Conservation (phyloP, 768 basidiomycete genomes). For the Antrodiella citrinella region DNA sequence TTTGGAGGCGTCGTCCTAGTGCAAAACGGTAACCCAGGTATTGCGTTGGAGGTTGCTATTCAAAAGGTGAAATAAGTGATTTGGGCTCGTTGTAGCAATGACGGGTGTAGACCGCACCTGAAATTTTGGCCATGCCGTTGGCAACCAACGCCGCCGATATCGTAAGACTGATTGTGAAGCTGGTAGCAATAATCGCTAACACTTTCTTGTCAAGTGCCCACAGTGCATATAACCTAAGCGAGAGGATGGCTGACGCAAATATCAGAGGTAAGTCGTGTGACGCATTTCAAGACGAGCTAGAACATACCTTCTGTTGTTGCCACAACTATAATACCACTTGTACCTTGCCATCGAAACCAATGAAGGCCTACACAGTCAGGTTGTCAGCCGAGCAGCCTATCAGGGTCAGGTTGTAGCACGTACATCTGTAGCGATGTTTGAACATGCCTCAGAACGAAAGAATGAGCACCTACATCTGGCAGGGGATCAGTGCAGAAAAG, state of each 20-base stretch:
- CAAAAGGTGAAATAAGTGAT: background rate
- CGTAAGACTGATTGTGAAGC: background rate
- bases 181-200: slow-evolving; percentile 32
- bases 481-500: background rate
- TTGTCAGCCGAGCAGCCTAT: background rate
- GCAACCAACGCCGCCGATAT: background rate
- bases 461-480: background rate
- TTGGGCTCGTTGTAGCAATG: background rate
- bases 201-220: slow-evolving; percentile 46
- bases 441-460: slow-evolving; percentile 1
- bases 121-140: background rate
- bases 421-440: background rate
- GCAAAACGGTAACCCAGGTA: slow-evolving; percentile 30
- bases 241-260: slow-evolving; percentile 35
- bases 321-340: slow-evolving; percentile 46
- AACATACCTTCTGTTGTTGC: slow-evolving; percentile 46
- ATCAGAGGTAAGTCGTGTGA: background rate
- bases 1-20: slow-evolving; percentile 27
- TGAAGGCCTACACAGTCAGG: background rate
- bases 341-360: slow-evolving; percentile 55
- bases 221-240: slow-evolving; percentile 56
- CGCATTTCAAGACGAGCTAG: background rate
- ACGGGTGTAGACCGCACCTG: background rate
- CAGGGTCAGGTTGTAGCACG: slow-evolving; percentile 2
- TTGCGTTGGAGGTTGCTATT: slow-evolving; percentile 6